These are phyloP conservation scores for Mollisiaceae sp. DNA, from an alignment of 2,329 filamentous ascomycete genomes.

Conservation along the genomic window DNA sequence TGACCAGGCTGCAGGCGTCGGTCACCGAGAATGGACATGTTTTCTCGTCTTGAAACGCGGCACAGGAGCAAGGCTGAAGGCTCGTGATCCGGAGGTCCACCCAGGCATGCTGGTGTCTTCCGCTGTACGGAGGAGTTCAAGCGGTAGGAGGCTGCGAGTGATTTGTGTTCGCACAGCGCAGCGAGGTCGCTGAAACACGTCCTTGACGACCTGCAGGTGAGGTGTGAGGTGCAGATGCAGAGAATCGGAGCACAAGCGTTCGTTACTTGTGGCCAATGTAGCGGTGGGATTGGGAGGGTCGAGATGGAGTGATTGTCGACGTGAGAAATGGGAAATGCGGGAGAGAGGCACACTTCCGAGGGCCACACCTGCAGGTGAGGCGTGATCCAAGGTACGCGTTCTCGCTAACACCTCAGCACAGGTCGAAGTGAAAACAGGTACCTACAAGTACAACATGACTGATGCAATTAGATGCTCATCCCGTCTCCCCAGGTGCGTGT, in stretches of 20 bases:
- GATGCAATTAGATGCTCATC: no score
- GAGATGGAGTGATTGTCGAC: background rate
- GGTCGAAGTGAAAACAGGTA: no score
- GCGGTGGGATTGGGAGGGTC: background rate
- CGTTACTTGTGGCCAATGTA: background rate
- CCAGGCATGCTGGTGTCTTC: background rate
- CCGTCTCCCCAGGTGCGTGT: no score
- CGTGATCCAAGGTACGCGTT: no score
- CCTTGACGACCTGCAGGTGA: background rate
- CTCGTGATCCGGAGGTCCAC: background rate
- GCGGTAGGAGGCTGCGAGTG: background rate
- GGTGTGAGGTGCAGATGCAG: background rate
- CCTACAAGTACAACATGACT: no score
- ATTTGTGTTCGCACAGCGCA: background rate
- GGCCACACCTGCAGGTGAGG: background rate
- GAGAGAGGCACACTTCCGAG: background rate
- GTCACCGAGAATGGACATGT: background rate
- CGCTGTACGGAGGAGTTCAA: conserved; percentile 1
- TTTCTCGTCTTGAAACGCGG: conserved; percentile 5
- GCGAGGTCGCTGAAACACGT: background rate
- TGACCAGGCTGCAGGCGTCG: background rate
- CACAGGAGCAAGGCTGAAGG: background rate
- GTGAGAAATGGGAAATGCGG: background rate
- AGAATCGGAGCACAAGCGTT: no score
- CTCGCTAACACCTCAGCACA: no score